phyloP scores from a whole-genome alignment of 805 yeast genomes.

The Phaffomyces opuntiae region DNA sequence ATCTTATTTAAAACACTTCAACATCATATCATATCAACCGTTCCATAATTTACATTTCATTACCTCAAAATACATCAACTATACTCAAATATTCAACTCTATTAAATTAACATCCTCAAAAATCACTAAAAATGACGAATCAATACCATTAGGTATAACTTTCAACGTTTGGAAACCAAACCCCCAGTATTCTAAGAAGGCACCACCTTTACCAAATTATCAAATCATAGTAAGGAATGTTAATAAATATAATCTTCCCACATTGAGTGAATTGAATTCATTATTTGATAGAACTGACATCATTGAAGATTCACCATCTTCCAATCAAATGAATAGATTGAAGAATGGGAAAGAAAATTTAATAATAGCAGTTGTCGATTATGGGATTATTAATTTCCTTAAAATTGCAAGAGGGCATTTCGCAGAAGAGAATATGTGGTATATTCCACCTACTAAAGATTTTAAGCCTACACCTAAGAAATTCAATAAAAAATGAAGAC shows the following conservation, averaged over 20 bases:
- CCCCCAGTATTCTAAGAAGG: conserved; percentile 58
- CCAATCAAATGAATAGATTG: conserved; percentile 29
- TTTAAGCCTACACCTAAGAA: not conserved
- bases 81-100: conserved; percentile 25
- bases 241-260: conserved; percentile 38
- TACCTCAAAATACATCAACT: conserved; percentile 18
- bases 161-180: conserved; percentile 84
- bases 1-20: not conserved
- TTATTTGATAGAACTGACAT: conserved; percentile 20
- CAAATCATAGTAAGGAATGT: conserved; percentile 56
- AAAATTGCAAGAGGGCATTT: conserved; percentile 7
- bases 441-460: conserved; percentile 4
- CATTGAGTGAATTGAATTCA: conserved; percentile 32
- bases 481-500: not conserved
- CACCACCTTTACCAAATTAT: conserved; percentile 70
- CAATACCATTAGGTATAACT: conserved; percentile 20
- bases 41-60: conserved; percentile 13
- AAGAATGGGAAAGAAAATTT: conserved; percentile 46
- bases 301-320: conserved; percentile 23
- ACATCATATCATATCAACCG: conserved; percentile 7
- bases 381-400: conserved; percentile 58
- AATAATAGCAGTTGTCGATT: conserved; percentile 63
- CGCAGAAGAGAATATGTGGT: conserved; percentile 8
- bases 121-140: not conserved
- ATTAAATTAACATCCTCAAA: conserved; percentile 23